A percentile compares a stretch with the other conserved stretches of the same genome.
Conservation (phyloP, 805 yeast species). For the Candida sphagnicola region DNA sequence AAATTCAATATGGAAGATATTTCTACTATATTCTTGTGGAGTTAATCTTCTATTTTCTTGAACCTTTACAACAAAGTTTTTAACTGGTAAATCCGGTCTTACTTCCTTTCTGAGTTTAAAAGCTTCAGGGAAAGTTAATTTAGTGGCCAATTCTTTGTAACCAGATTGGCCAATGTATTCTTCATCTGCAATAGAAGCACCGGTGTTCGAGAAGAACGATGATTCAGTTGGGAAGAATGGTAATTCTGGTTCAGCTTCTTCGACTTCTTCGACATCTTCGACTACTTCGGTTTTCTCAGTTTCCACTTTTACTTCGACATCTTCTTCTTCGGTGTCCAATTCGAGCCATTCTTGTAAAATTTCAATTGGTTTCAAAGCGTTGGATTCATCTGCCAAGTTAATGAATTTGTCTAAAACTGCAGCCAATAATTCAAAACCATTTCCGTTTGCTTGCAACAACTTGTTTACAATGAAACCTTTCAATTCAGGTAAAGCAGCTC, state of each 20-base stretch:
- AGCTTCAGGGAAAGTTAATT: slow-evolving; percentile 79
- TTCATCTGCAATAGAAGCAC: slow-evolving; percentile 30
- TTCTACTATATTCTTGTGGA: slow-evolving; percentile 84
- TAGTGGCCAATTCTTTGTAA: slow-evolving; percentile 55
- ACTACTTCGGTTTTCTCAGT: slow-evolving; percentile 7
- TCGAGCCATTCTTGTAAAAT: slow-evolving; percentile 31
- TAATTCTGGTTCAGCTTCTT: slow-evolving; percentile 19
- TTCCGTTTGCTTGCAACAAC: slow-evolving; percentile 76
- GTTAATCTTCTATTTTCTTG: slow-evolving; percentile 90
- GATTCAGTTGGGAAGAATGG: slow-evolving; percentile 60
- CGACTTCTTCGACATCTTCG: slow-evolving; percentile 24
- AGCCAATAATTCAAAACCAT: slow-evolving; percentile 75
- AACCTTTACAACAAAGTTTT: slow-evolving; percentile 83
- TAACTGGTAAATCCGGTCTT: slow-evolving; percentile 87
- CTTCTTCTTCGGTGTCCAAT: slow-evolving; percentile 24
- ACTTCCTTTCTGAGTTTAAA: slow-evolving; percentile 52
- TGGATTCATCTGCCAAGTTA: slow-evolving; percentile 49
- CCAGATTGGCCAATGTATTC: slow-evolving; percentile 39
- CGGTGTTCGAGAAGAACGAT: slow-evolving; percentile 61
- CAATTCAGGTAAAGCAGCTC: slow-evolving; percentile 56
- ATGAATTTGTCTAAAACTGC: slow-evolving; percentile 65
- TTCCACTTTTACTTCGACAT: slow-evolving; percentile 16
- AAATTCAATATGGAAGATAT: slow-evolving; percentile 94
- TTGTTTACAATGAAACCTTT: slow-evolving; percentile 69
- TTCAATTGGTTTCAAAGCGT: slow-evolving; percentile 34